Percentiles rank a stretch among this genome's conserved stretches.
Evolutionary conservation across 208 protist genomes (phyloP).

Genomic region (Spongospora subterranea): DNA sequence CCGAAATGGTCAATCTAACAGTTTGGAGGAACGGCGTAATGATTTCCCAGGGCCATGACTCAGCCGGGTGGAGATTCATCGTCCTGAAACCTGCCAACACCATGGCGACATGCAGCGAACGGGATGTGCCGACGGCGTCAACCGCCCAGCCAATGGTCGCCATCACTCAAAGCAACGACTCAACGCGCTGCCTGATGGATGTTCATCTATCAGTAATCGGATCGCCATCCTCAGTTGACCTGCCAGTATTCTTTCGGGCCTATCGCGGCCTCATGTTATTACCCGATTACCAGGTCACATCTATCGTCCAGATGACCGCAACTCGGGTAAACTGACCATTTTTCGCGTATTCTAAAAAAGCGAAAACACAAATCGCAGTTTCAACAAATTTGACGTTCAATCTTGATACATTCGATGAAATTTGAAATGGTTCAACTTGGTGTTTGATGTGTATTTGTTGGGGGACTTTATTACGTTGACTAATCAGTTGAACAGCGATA

Average conservation of each 20-base stretch:
- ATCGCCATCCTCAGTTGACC: not conserved
- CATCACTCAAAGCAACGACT: not conserved
- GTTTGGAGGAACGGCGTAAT: not conserved
- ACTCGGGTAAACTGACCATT: not conserved
- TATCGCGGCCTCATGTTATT: not conserved
- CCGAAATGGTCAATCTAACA: not conserved
- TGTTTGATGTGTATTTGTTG: not conserved
- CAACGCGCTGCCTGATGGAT: too few species aligned
- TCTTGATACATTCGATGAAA: too few species aligned
- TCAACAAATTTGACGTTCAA: too few species aligned
- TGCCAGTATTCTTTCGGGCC: not conserved
- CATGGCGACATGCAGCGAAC: not conserved
- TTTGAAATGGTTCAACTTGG: not conserved
- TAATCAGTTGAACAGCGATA: not conserved
- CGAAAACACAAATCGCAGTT: not conserved
- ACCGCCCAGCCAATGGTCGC: not conserved
- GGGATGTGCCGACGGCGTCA: too few species aligned
- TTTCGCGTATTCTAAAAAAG: not conserved
- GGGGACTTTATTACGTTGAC: not conserved
- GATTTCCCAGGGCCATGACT: not conserved
- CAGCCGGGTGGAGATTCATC: not conserved
- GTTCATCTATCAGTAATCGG: too few species aligned
- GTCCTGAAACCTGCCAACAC: not conserved
- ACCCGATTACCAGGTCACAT: not conserved
- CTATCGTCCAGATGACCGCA: not conserved